phyloP scores from a whole-genome alignment of 2,329 filamentous ascomycete species.

The Knoxdaviesia proteae region DNA sequence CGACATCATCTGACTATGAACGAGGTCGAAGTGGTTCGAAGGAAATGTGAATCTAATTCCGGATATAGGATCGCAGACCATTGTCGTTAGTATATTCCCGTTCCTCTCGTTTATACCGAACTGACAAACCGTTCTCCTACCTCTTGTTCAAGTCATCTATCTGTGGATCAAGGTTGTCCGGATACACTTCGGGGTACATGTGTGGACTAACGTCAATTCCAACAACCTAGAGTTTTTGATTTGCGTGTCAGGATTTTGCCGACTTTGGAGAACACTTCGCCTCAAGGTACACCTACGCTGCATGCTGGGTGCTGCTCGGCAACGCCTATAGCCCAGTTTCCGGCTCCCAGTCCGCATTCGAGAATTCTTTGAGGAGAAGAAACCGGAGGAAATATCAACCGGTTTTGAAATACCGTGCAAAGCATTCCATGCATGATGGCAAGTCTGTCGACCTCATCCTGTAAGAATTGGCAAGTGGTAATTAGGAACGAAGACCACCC shows the following conservation, averaged over 20 bases:
- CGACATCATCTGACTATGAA: no score
- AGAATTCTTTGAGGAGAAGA: conserved; percentile 35
- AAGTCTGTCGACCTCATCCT: conserved; percentile 50
- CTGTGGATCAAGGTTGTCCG: conserved; percentile 49
- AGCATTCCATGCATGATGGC: conserved; percentile 43
- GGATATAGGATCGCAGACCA: no score
- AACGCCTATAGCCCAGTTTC: conserved; percentile 48
- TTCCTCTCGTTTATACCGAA: no score
- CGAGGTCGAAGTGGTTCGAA: no score
- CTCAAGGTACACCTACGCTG: conserved; percentile 26
- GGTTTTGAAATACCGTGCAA: conserved; percentile 40
- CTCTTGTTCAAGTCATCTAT: conserved; percentile 51
- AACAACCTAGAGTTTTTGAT: conserved; percentile 31
- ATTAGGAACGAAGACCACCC: no score
- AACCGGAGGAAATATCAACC: conserved; percentile 50
- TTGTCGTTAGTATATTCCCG: no score
- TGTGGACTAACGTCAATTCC: conserved; percentile 54
- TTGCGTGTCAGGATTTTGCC: not conserved
- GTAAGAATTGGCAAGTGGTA: not conserved
- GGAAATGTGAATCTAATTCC: no score
- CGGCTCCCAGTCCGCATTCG: conserved; percentile 55
- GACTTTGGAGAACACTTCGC: not conserved
- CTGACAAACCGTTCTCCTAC: conserved; percentile 14
- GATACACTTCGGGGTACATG: conserved; percentile 41
- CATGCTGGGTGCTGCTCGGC: conserved; percentile 42